These are phyloP conservation scores for Cylindrotheca fusiformis DNA, from an alignment of 108 stramenopile species.

Conservation along the genomic window DNA sequence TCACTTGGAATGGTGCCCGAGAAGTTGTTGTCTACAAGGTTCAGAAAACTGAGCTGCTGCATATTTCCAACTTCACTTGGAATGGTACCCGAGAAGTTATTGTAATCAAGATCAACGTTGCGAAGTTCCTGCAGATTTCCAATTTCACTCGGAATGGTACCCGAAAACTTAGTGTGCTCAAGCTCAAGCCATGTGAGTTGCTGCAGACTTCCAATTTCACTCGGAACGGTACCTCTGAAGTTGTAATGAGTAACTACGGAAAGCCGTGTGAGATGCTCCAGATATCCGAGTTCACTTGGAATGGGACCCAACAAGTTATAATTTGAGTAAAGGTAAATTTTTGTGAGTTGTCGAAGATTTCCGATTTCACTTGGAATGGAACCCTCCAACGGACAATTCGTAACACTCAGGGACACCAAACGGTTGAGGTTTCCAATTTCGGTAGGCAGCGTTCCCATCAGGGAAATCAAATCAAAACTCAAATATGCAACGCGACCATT, in stretches of 20 bases:
- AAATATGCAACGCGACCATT: conserved; percentile 3
- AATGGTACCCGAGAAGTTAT: conserved; percentile 20
- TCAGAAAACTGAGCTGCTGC: conserved; percentile 23
- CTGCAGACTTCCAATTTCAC: conserved; percentile 5
- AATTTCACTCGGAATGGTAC: conserved; percentile 32
- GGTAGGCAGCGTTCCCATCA: conserved; percentile 1
- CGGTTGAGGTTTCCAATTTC: not conserved
- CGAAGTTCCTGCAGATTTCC: conserved; percentile 18
- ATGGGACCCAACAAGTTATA: conserved; percentile 14
- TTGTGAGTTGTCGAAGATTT: too few relatives aligned
- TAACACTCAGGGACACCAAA: not conserved
- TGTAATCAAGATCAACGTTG: conserved; percentile 33
- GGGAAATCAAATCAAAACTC: not conserved
- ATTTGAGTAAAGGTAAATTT: too few relatives aligned
- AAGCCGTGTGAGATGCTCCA: conserved; percentile 2
- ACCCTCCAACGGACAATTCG: not conserved
- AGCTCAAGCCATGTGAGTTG: conserved; percentile 1
- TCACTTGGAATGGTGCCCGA: conserved; percentile 27
- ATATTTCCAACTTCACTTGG: conserved; percentile 33
- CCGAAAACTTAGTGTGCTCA: conserved; percentile 14
- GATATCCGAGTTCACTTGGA: conserved; percentile 14
- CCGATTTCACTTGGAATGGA: too few relatives aligned
- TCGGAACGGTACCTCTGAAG: conserved; percentile 13
- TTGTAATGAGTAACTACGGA: not conserved
- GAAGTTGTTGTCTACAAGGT: conserved; percentile 19